A percentile compares a stretch with the other conserved stretches of the same genome.
phyloP scores from a whole-genome alignment of 257 asterid species.

The Rubia yunnanensis region DNA sequence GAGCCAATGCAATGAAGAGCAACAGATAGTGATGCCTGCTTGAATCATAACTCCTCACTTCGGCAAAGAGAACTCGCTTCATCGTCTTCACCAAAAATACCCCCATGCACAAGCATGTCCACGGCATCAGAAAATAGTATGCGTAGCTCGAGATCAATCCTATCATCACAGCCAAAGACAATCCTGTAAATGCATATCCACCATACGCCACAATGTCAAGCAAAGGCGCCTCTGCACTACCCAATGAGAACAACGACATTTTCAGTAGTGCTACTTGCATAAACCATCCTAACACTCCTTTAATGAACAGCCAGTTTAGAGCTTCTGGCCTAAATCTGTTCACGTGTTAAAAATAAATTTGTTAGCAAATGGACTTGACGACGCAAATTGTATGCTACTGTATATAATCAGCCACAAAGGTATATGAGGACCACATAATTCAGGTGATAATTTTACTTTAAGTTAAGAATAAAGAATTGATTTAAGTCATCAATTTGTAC shows the following conservation, averaged over 20 bases:
- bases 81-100: slow-evolving; percentile 27
- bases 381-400: no score
- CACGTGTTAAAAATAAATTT: background rate
- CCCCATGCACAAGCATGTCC: slow-evolving; percentile 28
- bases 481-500: no score
- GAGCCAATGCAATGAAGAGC: slow-evolving; percentile 33
- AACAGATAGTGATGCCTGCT: slow-evolving; percentile 29
- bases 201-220: slow-evolving; percentile 28
- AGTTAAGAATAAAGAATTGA: background rate
- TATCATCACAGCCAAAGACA: slow-evolving; percentile 23
- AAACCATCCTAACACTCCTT: slow-evolving; percentile 35
- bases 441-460: no score
- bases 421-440: no score
- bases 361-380: no score
- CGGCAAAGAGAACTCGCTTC: slow-evolving; percentile 28
- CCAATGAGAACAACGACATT: slow-evolving; percentile 25
- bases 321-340: slow-evolving; percentile 39
- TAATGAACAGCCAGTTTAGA: slow-evolving; percentile 32
- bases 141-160: slow-evolving; percentile 20
- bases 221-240: slow-evolving; percentile 29
- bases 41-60: slow-evolving; percentile 24
- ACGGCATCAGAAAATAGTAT: slow-evolving; percentile 25
- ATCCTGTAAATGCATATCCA: slow-evolving; percentile 23
- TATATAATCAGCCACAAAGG: no score
- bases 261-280: slow-evolving; percentile 27